Percentiles rank a stretch among this genome's conserved stretches.
phyloP scores from a whole-genome alignment of 2,329 filamentous ascomycete species.

The Corniculantispora saksenae region DNA sequence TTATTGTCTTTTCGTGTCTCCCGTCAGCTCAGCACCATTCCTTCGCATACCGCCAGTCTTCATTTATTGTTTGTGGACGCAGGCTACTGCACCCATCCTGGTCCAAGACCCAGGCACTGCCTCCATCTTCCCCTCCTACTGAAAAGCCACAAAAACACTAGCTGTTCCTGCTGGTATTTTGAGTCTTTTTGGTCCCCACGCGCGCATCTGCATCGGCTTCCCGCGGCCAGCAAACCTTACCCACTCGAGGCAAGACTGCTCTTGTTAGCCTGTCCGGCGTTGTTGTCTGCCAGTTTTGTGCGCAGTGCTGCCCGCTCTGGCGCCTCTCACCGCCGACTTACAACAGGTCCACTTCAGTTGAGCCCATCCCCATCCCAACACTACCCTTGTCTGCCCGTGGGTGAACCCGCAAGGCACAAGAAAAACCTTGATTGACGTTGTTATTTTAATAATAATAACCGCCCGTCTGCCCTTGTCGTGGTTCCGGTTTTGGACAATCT shows the following conservation, averaged over 20 bases:
- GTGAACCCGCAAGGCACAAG: constrained; percentile 12
- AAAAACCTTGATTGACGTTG: neutral
- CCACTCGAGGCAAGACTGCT: constrained; percentile 8
- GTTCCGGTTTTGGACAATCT: neutral
- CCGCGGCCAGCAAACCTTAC: constrained; percentile 18
- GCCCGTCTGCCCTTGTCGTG: neutral
- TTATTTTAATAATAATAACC: constrained; percentile 16
- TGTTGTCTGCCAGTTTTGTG: neutral
- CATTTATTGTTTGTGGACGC: neutral
- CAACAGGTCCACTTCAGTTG: constrained; percentile 13
- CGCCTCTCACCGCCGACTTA: constrained; percentile 17
- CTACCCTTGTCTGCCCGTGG: constrained; percentile 9
- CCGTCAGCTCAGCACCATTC: neutral
- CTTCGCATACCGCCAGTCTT: constrained; percentile 12
- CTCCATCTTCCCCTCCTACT: neutral
- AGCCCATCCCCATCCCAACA: constrained; percentile 16
- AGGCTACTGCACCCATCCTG: constrained; percentile 13
- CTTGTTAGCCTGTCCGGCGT: neutral
- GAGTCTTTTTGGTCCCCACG: constrained; percentile 5
- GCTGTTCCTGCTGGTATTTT: neutral
- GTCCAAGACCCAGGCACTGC: constrained; percentile 7
- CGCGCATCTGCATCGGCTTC: constrained; percentile 13
- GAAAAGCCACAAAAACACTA: neutral
- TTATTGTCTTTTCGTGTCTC: neutral
- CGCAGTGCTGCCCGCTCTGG: neutral